Base-by-base conservation (phyloP, 495 filamentous ascomycete genomes). In the Penicillium angulare region DNA sequence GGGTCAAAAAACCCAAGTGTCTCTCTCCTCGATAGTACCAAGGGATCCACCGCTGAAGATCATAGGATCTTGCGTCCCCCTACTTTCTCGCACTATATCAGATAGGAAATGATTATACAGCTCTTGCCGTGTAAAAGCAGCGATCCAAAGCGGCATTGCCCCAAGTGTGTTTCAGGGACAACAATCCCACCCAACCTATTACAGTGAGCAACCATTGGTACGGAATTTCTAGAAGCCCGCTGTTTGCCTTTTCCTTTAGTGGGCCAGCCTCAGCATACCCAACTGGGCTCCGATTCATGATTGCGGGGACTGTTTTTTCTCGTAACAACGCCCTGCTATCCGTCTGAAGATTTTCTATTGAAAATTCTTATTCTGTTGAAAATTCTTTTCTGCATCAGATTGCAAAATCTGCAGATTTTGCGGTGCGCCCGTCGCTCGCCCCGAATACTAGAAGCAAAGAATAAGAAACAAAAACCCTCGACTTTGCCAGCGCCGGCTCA, bases 11-110 rank as follows among this genome's bases (percentile, higher is more conserved):
- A 43, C 38, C 27, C 38, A 50, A 13, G 39, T 35, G 24, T 39
- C 29, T 46, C 26, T 15, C n/a, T 26, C 24, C 20, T 48, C 33
- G 26, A 38, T 44, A 43, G 20, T 32, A 27, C 50, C 35, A 47
- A 46, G 35, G 31, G 57, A 47, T 47, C 58, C 54, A 57, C 58
- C 23, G 17, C 23, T 35, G 54, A 61, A 61, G 54, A 57, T 54
- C 47, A 54, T 57, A 49, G 44, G 50, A 53, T 54, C 50, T 49
- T 45, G 49, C 50, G 46, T 32, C 46, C 18, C 36, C 32, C 50
- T 21, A 17, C 43, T 32, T 12, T 12, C 26, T 43, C 24, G 29
- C 36, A 24, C 47, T 49, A 47, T 40, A 59, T 44, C 32, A 59
- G 47, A 58, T 51, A 54, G 51, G 56, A 31, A 54, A 51, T 52